Evolutionary conservation across 176 grass and related monocot species (phyloP).

Genomic region (Sorghum bicolor): Sorghum_bicolor_NCBIv3 NC_012877.2:58422001-58422500

Average conservation of each 20-base stretch:
- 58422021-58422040: slow-evolving; percentile 94
- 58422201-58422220: slow-evolving; percentile 73
- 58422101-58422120: slow-evolving; percentile 86
- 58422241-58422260: slow-evolving; percentile 99
- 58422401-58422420: slow-evolving; percentile 19
- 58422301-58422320: slow-evolving; percentile 94
- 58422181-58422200: slow-evolving; percentile 41
- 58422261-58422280: slow-evolving; percentile 98
- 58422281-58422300: slow-evolving; percentile 99
- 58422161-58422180: slow-evolving; percentile 24
- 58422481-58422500: slow-evolving; percentile 1
- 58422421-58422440: slow-evolving; percentile 3
- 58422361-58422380: background rate
- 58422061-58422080: slow-evolving; percentile 88
- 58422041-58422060: slow-evolving; percentile 94
- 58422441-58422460: too few species aligned
- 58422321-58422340: slow-evolving; percentile 90
- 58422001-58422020: slow-evolving; percentile 95
- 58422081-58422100: slow-evolving; percentile 98
- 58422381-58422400: background rate
- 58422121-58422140: slow-evolving; percentile 78
- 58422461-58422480: too few species aligned
- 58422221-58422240: slow-evolving; percentile 91
- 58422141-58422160: background rate
- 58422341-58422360: slow-evolving; percentile 97